phyloP scores from a whole-genome alignment of 139 green algal genomes.

The Micromonas pusilla region DNA sequence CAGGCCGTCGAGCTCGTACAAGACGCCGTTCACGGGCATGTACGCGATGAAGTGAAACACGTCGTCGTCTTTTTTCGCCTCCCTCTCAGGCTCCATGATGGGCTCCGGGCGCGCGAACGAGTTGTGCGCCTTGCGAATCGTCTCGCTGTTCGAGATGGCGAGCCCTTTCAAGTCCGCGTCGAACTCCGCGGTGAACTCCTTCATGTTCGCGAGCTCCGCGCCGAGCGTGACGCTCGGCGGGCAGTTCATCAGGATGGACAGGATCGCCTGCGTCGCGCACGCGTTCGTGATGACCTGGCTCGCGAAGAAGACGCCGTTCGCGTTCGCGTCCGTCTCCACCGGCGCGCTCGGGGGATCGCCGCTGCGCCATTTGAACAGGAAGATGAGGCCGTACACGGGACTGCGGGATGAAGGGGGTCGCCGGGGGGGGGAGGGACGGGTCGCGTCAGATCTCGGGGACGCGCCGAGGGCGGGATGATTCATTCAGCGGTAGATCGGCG shows the following conservation, averaged over 20 bases:
- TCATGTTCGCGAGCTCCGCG: conserved; percentile 59
- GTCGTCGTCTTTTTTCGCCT: conserved; percentile 33
- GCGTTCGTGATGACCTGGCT: conserved; percentile 93
- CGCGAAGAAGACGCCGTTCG: conserved; percentile 83
- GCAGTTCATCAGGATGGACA: conserved; percentile 87
- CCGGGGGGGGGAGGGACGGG: background rate
- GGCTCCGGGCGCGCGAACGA: conserved; percentile 85
- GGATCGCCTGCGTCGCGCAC: conserved; percentile 90
- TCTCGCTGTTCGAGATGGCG: conserved; percentile 89
- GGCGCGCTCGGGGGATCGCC: conserved; percentile 57
- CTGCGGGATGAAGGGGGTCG: conserved; percentile 40
- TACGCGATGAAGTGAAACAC: conserved; percentile 82
- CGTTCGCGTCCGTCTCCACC: conserved; percentile 37
- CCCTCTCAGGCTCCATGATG: conserved; percentile 44
- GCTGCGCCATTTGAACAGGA: conserved; percentile 93
- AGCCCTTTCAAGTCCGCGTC: conserved; percentile 69
- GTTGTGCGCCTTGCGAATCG: conserved; percentile 88
- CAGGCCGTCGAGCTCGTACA: conserved; percentile 97
- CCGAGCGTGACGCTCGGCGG: conserved; percentile 31
- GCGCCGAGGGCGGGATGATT: too few relatives aligned
- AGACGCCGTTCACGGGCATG: conserved; percentile 60
- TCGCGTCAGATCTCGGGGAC: too few relatives aligned
- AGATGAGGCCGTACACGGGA: conserved; percentile 92
- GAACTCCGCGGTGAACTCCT: conserved; percentile 80
- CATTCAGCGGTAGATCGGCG: too few relatives aligned